A percentile compares a stretch with the other conserved stretches of the same genome.
phyloP scores from a whole-genome alignment of 331 rosid species.

The Acacia concinna region DNA sequence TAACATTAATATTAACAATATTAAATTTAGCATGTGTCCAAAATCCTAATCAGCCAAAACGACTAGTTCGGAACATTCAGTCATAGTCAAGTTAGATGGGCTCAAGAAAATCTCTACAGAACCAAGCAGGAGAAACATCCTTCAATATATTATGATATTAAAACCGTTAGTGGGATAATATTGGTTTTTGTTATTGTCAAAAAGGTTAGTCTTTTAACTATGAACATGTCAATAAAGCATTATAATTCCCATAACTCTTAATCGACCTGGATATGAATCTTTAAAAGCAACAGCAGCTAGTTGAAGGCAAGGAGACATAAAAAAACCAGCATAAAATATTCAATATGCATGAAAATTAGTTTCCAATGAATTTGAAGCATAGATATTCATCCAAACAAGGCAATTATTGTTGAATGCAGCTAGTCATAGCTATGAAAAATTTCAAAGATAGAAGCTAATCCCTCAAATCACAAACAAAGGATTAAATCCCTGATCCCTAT shows the following conservation, averaged over 20 bases:
- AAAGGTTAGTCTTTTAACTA: background rate
- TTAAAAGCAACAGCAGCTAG: conserved; percentile 4
- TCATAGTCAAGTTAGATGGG: background rate
- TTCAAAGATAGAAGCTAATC: conserved; percentile 22
- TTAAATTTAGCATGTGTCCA: background rate
- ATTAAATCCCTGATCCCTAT: accelerated
- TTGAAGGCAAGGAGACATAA: background rate
- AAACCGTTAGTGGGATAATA: background rate
- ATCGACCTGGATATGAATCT: background rate
- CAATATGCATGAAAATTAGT: conserved; percentile 20
- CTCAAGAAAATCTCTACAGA: background rate
- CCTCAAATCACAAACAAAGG: too few species aligned
- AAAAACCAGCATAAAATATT: background rate
- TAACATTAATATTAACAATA: background rate
- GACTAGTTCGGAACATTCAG: background rate
- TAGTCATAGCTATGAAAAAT: conserved; percentile 36
- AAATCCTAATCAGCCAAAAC: background rate
- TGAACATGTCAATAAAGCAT: background rate
- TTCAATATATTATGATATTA: background rate
- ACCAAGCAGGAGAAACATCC: background rate
- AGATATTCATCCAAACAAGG: conserved; percentile 16
- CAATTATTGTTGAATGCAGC: conserved; percentile 15
- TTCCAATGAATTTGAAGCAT: conserved; percentile 17
- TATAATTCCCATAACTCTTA: background rate
- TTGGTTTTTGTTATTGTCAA: background rate